These are phyloP conservation scores for Nigrograna mackinnonii DNA, from an alignment of 2,329 filamentous ascomycete species.

Conservation along the genomic window DNA sequence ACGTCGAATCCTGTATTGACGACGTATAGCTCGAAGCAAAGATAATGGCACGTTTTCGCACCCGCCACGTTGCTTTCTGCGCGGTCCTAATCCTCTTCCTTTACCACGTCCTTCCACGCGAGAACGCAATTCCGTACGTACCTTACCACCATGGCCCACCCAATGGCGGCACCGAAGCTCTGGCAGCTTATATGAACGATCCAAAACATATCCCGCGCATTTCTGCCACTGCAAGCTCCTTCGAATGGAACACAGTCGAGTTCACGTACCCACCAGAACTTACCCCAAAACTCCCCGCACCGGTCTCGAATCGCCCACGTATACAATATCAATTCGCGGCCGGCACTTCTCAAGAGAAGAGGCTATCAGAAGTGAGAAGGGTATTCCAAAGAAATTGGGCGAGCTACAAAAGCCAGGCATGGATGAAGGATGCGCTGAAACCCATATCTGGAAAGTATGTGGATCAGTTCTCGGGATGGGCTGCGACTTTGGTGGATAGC, in stretches of 20 bases:
- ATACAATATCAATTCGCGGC: conserved; percentile 36
- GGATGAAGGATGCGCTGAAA: conserved; percentile 66
- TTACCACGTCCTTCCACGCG: conserved; percentile 26
- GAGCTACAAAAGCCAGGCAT: conserved; percentile 65
- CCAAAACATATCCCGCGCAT: conserved; percentile 22
- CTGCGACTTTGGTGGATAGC: conserved; percentile 67
- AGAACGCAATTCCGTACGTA: conserved; percentile 13
- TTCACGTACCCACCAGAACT: conserved; percentile 29
- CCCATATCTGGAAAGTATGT: conserved; percentile 58
- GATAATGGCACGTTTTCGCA: conserved; percentile 33
- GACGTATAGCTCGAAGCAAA: no score
- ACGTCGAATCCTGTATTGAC: no score
- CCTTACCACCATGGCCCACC: conserved; percentile 4
- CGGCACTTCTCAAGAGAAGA: conserved; percentile 26
- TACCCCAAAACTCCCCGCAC: conserved; percentile 28
- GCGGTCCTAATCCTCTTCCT: conserved; percentile 27
- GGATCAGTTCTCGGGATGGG: conserved; percentile 69
- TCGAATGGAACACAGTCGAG: conserved; percentile 34
- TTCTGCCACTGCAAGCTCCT: conserved; percentile 26
- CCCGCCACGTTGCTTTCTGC: conserved; percentile 27
- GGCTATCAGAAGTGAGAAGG: conserved; percentile 28
- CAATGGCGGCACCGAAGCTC: conserved; percentile 19
- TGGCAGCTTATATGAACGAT: conserved; percentile 39
- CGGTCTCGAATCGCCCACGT: conserved; percentile 29
- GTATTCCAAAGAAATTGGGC: conserved; percentile 51